A percentile compares a stretch with the other conserved stretches of the same genome.
Evolutionary conservation across 2,329 filamentous ascomycete species (phyloP).

Genomic region (Sclerotinia subarctica): DNA sequence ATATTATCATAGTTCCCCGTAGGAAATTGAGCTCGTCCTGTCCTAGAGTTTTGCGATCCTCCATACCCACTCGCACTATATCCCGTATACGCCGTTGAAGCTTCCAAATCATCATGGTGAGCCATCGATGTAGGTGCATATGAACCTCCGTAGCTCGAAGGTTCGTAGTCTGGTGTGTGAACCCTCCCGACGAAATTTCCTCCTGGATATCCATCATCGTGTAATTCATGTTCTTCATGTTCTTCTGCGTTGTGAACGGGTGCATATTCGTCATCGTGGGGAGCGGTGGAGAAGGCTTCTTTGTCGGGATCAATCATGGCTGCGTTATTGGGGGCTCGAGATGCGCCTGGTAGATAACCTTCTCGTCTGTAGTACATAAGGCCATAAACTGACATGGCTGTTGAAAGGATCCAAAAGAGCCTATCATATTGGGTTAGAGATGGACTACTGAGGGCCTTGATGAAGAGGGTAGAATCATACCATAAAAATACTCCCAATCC

Average conservation of each 20-base stretch:
- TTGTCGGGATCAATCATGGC: constrained; percentile 64
- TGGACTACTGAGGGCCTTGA: constrained; percentile 8
- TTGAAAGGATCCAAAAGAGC: constrained; percentile 53
- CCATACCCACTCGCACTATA: constrained; percentile 43
- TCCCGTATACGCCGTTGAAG: constrained; percentile 41
- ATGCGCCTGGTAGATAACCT: constrained; percentile 54
- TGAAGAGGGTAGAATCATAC: constrained; percentile 43
- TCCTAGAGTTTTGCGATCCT: constrained; percentile 17
- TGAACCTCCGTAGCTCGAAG: constrained; percentile 26
- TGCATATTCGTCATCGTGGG: constrained; percentile 65
- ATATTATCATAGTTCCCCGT: constrained; percentile 52
- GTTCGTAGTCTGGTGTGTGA: constrained; percentile 21
- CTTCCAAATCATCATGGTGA: constrained; percentile 39
- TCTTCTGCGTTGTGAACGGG: constrained; percentile 51
- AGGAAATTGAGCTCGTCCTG: constrained; percentile 48
- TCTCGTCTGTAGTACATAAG: constrained; percentile 61
- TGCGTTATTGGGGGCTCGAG: constrained; percentile 35
- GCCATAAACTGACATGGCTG: constrained; percentile 57
- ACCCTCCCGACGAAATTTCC: constrained; percentile 1
- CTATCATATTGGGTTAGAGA: constrained; percentile 39
- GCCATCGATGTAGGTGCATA: constrained; percentile 37
- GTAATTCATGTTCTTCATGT: constrained; percentile 33
- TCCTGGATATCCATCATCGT: constrained; percentile 21
- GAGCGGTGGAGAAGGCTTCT: constrained; percentile 64
- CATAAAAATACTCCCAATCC: constrained; percentile 60